Evolutionary conservation across 1,139 yeast genomes (phyloP), one percentile per base, ranked within the genome.

Genomic region (Yamadazyma sp.): DNA sequence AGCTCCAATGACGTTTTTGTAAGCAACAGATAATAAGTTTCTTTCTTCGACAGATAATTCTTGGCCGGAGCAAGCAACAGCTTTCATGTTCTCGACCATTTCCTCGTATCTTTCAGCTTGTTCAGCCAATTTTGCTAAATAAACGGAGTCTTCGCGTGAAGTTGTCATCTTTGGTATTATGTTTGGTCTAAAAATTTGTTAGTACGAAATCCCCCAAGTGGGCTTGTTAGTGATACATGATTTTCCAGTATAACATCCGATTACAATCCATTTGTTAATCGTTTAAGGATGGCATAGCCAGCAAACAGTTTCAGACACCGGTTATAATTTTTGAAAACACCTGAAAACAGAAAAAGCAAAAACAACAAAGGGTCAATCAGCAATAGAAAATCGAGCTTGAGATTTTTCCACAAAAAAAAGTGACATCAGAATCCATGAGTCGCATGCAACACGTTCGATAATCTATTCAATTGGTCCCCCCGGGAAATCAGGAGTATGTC

Each of bases 101-200:
- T 94, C 98, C 75, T 92, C 98, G 68, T 92, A 92, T 73, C 98
- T 95, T 77, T 92, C 98, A 60, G 98, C 98, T 77, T 92, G 98
- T 75, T 92, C 98, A 59, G 98, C 97, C 70, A 92, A 87, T 73
- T 92, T 92, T 70, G 98, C 98, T 68, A 92, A 85, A 73, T 91
- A 92, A 60, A 92, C 97, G 58, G 96, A 87, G 77, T 91, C 96
- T 82, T 92, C 98, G 77, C 97, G 96, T 62, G 91, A 78, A 65
- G 84, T 74, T 56, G 94, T 77, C 92, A 85, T 84, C 65, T 43
- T 51, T 31, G 36, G 14, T 26, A 28, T 28, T 7, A 16, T 28
- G 16, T 28, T 28, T 28, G 31, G 15, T 28, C 31, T 28, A 28
- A 12, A 28, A 14, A 23, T 23, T 23, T 33, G 36, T 22, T 24